Evolutionary conservation across 495 filamentous ascomycete genomes (phyloP).

Genomic region (Penicillium coprophilum): DNA sequence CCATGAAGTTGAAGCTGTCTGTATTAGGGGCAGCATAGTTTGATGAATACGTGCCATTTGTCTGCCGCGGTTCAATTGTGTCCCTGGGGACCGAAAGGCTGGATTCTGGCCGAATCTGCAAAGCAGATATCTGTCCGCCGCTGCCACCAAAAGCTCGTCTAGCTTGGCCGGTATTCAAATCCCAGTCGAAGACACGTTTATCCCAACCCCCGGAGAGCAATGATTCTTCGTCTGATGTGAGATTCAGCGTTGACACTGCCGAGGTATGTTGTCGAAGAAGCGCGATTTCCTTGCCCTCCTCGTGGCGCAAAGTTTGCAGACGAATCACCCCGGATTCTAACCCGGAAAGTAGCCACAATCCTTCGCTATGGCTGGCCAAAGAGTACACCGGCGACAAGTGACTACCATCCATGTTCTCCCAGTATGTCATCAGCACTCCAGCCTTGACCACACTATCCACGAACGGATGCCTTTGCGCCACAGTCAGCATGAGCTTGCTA

Average conservation of each 20-base stretch:
- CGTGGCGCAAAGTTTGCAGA: conserved; percentile 89
- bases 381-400: conserved; percentile 85
- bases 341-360: conserved; percentile 86
- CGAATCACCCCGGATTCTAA: conserved; percentile 90
- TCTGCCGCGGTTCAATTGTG: conserved; percentile 54
- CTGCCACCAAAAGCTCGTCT: conserved; percentile 71
- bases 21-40: conserved; percentile 53
- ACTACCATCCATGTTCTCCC: conserved; percentile 76
- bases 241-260: conserved; percentile 82
- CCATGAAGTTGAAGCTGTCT: conserved; percentile 40
- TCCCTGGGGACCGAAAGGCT: conserved; percentile 71
- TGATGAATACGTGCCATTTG: conserved; percentile 67
- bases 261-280: conserved; percentile 82
- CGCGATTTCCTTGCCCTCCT: conserved; percentile 85
- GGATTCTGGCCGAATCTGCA: conserved; percentile 81
- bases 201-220: conserved; percentile 96
- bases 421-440: conserved; percentile 89
- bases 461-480: conserved; percentile 94
- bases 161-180: conserved; percentile 82
- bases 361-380: conserved; percentile 83
- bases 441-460: conserved; percentile 96
- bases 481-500: conserved; percentile 88
- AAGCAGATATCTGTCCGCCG: conserved; percentile 80
- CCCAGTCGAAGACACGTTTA: conserved; percentile 91
- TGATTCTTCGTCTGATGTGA: conserved; percentile 82